phyloP scores from a whole-genome alignment of 371 early-diverging fungal species.

The Mucor sp. region DNA sequence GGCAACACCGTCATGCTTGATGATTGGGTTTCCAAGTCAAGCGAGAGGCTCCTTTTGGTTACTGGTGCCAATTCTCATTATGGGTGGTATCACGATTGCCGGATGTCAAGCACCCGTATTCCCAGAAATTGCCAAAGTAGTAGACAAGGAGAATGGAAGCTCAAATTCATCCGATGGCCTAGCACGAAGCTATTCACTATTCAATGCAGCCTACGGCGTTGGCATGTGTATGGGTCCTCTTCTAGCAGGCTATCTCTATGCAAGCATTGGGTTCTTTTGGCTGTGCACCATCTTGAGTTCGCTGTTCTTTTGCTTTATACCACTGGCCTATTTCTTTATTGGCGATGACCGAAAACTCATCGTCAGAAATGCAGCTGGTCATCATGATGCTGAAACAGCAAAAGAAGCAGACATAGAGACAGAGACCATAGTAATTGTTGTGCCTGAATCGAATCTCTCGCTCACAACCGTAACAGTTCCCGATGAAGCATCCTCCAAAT shows the following conservation, averaged over 20 bases:
- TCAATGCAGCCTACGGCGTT: slow-evolving; percentile 48
- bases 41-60: slow-evolving; percentile 36
- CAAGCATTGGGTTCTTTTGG: slow-evolving; percentile 31
- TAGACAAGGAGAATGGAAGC: slow-evolving; percentile 30
- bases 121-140: slow-evolving; percentile 46
- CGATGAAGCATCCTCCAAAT: background rate
- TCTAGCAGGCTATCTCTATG: slow-evolving; percentile 25
- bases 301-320: slow-evolving; percentile 35
- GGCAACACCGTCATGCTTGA: slow-evolving; percentile 30
- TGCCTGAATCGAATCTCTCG: background rate
- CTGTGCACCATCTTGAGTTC: slow-evolving; percentile 25
- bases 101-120: slow-evolving; percentile 48
- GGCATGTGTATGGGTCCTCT: slow-evolving; percentile 36
- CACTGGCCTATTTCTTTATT: slow-evolving; percentile 38
- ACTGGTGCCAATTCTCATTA: slow-evolving; percentile 26
- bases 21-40: slow-evolving; percentile 38
- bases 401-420: background rate
- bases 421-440: background rate
- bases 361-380: background rate
- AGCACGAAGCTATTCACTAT: slow-evolving; percentile 44
- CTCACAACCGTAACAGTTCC: background rate
- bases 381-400: background rate
- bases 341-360: slow-evolving; percentile 22
- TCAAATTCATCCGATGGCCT: slow-evolving; percentile 32
- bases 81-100: slow-evolving; percentile 42